A percentile compares a stretch with the other conserved stretches of the same genome.
Evolutionary conservation across 352 stramenopile genomes (phyloP).

Genomic region (Globisporangium abappressorium): DNA sequence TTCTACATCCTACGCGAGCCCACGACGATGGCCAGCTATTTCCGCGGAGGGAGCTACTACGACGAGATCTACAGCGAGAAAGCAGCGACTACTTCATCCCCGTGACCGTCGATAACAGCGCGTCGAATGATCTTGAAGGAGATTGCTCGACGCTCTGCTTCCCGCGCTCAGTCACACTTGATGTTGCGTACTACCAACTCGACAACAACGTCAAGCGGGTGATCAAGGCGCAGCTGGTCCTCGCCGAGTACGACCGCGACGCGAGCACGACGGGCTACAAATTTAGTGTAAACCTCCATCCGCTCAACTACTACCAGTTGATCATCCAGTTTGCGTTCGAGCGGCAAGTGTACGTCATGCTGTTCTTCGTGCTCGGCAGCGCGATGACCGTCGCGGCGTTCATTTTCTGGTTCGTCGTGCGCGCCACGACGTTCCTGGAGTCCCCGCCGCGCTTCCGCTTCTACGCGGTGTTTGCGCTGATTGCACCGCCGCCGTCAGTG

Average conservation of each 20-base stretch:
- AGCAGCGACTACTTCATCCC: slow-evolving; percentile 93
- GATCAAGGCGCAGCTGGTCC: slow-evolving; percentile 86
- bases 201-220: slow-evolving; percentile 90
- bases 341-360: slow-evolving; percentile 88
- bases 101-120: slow-evolving; percentile 88
- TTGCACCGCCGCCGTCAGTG: slow-evolving; percentile 82
- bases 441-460: slow-evolving; percentile 91
- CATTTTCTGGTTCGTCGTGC: slow-evolving; percentile 89
- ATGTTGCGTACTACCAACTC: slow-evolving; percentile 95
- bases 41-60: slow-evolving; percentile 70
- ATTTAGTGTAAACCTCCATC: slow-evolving; percentile 90
- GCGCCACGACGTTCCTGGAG: slow-evolving; percentile 90
- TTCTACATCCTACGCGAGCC: slow-evolving; percentile 93
- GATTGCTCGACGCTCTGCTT: slow-evolving; percentile 93
- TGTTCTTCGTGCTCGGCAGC: slow-evolving; percentile 92
- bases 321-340: slow-evolving; percentile 97
- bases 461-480: slow-evolving; percentile 89
- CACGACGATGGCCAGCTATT: slow-evolving; percentile 87
- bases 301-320: slow-evolving; percentile 94
- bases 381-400: slow-evolving; percentile 78
- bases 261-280: slow-evolving; percentile 82
- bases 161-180: slow-evolving; percentile 89
- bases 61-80: slow-evolving; percentile 46
- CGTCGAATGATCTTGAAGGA: slow-evolving; percentile 65
- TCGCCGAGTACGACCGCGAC: slow-evolving; percentile 94